A percentile compares a stretch with the other conserved stretches of the same genome.
phyloP scores from a whole-genome alignment of 2,329 filamentous ascomycete species.

The Fusarium poae region DNA sequence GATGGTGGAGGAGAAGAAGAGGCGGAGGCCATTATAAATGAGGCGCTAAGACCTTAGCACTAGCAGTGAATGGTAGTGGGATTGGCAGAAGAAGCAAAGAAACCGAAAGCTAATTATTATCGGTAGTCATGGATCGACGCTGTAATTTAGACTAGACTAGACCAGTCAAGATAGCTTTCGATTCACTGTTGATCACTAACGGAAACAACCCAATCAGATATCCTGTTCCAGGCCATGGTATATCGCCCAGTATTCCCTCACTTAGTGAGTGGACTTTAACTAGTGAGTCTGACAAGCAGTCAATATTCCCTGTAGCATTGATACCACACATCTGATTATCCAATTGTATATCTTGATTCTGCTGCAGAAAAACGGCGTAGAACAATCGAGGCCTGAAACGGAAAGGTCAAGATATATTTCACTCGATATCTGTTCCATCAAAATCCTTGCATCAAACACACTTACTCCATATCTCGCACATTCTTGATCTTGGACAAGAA shows the following conservation, averaged over 20 bases:
- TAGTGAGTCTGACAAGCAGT: not conserved
- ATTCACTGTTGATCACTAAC: not conserved
- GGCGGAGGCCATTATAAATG: not conserved
- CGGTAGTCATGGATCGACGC: not conserved
- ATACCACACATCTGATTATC: not conserved
- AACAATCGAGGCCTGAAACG: not conserved
- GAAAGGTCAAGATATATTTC: not conserved
- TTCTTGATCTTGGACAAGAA: not conserved
- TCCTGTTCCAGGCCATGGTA: not conserved
- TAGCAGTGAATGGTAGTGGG: not conserved
- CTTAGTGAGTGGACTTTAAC: not conserved
- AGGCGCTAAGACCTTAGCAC: not conserved
- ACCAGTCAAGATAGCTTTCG: not conserved
- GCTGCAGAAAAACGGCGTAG: not conserved
- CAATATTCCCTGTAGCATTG: not conserved
- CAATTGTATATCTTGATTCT: not conserved
- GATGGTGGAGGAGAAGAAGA: not conserved
- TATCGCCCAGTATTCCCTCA: not conserved
- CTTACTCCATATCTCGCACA: too few species aligned
- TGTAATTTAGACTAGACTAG: not conserved
- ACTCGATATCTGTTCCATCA: not conserved
- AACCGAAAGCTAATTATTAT: not conserved
- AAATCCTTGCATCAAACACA: not conserved
- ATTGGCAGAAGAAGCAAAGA: not conserved
- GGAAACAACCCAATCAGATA: not conserved